These are phyloP conservation scores for Geosmithia flava DNA, from an alignment of 2,329 filamentous ascomycete genomes.

Conservation along the genomic window DNA sequence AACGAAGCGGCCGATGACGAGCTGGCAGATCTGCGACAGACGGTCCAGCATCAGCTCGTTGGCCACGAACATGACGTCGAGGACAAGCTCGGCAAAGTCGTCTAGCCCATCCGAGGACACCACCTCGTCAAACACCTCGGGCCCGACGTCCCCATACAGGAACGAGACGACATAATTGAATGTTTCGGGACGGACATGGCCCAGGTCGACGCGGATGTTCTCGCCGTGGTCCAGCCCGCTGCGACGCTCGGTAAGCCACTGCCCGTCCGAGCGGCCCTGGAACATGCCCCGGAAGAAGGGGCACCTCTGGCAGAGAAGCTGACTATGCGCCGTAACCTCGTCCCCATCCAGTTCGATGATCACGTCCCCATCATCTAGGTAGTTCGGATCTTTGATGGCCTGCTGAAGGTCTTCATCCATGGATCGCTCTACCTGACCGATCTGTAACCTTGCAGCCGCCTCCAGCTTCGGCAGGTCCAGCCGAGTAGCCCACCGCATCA, in stretches of 20 bases:
- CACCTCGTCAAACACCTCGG: conserved; percentile 70
- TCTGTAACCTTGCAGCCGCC: conserved; percentile 64
- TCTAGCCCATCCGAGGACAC: conserved; percentile 55
- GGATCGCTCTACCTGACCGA: conserved; percentile 41
- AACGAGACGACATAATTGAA: conserved; percentile 72
- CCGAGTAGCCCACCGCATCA: conserved; percentile 73
- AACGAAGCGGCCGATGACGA: conserved; percentile 71
- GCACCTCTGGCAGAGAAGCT: conserved; percentile 69
- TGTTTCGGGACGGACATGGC: conserved; percentile 60
- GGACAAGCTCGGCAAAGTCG: conserved; percentile 75
- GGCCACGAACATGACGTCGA: conserved; percentile 81
- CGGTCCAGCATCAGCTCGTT: conserved; percentile 95
- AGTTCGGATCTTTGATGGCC: conserved; percentile 55
- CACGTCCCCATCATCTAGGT: conserved; percentile 71
- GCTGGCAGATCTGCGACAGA: conserved; percentile 81
- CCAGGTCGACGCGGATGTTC: conserved; percentile 63
- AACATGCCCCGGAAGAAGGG: conserved; percentile 90
- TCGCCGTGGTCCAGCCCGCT: conserved; percentile 19
- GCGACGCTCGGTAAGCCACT: conserved; percentile 69
- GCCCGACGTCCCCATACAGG: conserved; percentile 72
- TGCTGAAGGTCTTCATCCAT: conserved; percentile 58
- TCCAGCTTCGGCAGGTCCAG: conserved; percentile 64
- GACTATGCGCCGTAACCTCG: conserved; percentile 64
- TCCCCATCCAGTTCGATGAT: conserved; percentile 65
- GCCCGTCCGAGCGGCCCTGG: conserved; percentile 71